Evolutionary conservation across 2,329 filamentous ascomycete genomes (phyloP).

Genomic region (Botrytis fragariae): DNA sequence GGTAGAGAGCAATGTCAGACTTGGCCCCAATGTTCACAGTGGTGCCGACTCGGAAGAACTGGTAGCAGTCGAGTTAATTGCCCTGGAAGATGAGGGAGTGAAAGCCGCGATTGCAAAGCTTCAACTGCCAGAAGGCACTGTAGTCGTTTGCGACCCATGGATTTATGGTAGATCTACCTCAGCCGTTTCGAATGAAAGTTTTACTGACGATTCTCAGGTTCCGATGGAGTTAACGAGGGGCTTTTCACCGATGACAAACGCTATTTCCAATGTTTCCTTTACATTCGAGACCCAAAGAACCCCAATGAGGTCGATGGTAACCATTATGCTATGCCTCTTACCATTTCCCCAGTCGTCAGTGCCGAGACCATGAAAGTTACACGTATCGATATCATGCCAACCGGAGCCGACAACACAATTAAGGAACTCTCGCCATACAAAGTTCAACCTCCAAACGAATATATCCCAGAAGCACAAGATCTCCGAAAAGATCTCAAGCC

Average conservation of each 20-base stretch:
- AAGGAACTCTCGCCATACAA: constrained; percentile 56
- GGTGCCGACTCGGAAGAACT: constrained; percentile 61
- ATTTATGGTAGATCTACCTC: constrained; percentile 51
- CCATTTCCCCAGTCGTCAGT: constrained; percentile 64
- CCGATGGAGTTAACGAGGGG: constrained; percentile 50
- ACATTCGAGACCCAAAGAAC: constrained; percentile 62
- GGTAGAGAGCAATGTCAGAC: constrained; percentile 56
- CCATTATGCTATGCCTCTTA: constrained; percentile 65
- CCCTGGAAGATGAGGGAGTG: constrained; percentile 54
- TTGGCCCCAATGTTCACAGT: constrained; percentile 57
- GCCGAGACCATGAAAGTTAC: constrained; percentile 61
- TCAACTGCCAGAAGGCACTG: constrained; percentile 56
- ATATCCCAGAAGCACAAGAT: constrained; percentile 60
- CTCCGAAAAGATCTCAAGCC: constrained; percentile 62
- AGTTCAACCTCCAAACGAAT: constrained; percentile 57
- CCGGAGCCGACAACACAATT: constrained; percentile 59
- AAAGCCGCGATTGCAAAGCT: constrained; percentile 61
- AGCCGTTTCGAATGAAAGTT: background rate
- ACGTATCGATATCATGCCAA: constrained; percentile 67
- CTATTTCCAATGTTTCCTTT: constrained; percentile 64
- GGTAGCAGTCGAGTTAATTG: constrained; percentile 53
- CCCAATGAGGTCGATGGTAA: constrained; percentile 60
- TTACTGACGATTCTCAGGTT: constrained; percentile 40
- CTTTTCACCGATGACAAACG: constrained; percentile 46
- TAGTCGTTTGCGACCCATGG: constrained; percentile 62